A percentile compares a stretch with the other conserved stretches of the same genome.
These are phyloP conservation scores for Pterocarpus macrocarpus DNA, from an alignment of 306 rosid species.

Conservation along the genomic window DNA sequence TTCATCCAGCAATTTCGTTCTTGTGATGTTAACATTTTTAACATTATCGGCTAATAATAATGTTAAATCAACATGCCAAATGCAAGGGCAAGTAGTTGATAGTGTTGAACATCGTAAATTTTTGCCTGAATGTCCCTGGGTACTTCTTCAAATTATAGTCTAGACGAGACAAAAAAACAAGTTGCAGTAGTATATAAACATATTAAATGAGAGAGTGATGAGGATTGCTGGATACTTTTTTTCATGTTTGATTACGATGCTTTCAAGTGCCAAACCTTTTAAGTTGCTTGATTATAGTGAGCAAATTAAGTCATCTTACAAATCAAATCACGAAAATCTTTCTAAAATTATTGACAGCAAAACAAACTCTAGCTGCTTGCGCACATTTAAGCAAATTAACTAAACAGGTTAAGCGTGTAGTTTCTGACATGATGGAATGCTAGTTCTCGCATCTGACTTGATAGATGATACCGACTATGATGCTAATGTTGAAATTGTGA, in stretches of 20 bases:
- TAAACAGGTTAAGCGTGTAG: not conserved
- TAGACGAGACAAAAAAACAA: not conserved
- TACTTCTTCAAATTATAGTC: not conserved
- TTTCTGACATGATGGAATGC: not conserved
- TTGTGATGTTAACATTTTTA: conserved; percentile 8
- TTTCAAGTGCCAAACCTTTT: not conserved
- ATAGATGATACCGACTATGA: too few species aligned
- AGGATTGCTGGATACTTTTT: not conserved
- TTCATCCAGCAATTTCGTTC: conserved; percentile 3
- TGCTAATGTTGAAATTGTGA: not conserved
- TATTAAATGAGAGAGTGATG: not conserved
- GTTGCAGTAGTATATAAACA: not conserved
- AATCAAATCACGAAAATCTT: not conserved
- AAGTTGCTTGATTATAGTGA: not conserved
- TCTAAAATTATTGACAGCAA: not conserved
- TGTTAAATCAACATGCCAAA: not conserved
- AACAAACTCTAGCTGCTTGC: not conserved
- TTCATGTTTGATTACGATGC: not conserved
- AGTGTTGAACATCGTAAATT: not conserved
- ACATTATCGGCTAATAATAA: not conserved
- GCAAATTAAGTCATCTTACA: not conserved
- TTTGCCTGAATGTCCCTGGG: conserved; percentile 17
- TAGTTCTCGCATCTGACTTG: not conserved
- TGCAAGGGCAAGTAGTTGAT: conserved; percentile 8
- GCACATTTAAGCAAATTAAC: not conserved